A percentile compares a stretch with the other conserved stretches of the same genome.
These are phyloP conservation scores for Dryadomyces quercivorus DNA, from an alignment of 2,329 filamentous ascomycete genomes.

Conservation along the genomic window DNA sequence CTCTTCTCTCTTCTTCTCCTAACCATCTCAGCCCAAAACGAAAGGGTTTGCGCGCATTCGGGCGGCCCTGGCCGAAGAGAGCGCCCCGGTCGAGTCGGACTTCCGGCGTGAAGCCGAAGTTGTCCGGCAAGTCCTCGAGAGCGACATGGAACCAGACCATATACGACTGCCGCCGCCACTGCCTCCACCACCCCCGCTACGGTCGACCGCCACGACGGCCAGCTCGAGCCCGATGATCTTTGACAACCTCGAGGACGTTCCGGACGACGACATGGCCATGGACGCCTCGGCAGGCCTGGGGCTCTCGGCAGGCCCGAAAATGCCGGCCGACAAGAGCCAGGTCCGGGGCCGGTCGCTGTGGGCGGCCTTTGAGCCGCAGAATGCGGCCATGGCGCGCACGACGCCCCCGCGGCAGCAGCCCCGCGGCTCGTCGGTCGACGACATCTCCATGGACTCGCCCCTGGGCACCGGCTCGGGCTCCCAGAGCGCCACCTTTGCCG, in stretches of 20 bases:
- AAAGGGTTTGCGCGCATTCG: constrained; percentile 91
- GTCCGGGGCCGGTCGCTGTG: constrained; percentile 62
- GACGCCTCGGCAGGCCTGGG: constrained; percentile 27
- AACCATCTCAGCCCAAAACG: constrained; percentile 65
- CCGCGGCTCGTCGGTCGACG: constrained; percentile 48
- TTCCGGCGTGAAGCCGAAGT: constrained; percentile 87
- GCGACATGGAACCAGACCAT: constrained; percentile 53
- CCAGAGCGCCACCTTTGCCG: constrained; percentile 14
- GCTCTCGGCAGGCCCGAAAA: constrained; percentile 58
- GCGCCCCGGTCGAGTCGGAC: constrained; percentile 77
- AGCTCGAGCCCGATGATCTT: constrained; percentile 55
- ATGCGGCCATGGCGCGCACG: constrained; percentile 9
- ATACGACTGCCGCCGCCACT: constrained; percentile 13
- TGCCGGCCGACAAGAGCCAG: constrained; percentile 59
- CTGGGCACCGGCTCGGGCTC: constrained; percentile 15
- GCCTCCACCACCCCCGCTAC: constrained; percentile 17
- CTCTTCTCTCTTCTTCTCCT: neutral
- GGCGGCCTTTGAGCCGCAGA: constrained; percentile 48
- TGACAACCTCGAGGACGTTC: constrained; percentile 52
- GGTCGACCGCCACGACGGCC: constrained; percentile 33
- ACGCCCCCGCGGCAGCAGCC: constrained; percentile 53
- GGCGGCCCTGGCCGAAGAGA: constrained; percentile 80
- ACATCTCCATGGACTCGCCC: constrained; percentile 62
- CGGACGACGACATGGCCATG: constrained; percentile 57
- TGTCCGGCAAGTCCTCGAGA: constrained; percentile 87